These are phyloP conservation scores for Davidsoniella neocaledoniae DNA, from an alignment of 2,329 filamentous ascomycete species.

Conservation along the genomic window DNA sequence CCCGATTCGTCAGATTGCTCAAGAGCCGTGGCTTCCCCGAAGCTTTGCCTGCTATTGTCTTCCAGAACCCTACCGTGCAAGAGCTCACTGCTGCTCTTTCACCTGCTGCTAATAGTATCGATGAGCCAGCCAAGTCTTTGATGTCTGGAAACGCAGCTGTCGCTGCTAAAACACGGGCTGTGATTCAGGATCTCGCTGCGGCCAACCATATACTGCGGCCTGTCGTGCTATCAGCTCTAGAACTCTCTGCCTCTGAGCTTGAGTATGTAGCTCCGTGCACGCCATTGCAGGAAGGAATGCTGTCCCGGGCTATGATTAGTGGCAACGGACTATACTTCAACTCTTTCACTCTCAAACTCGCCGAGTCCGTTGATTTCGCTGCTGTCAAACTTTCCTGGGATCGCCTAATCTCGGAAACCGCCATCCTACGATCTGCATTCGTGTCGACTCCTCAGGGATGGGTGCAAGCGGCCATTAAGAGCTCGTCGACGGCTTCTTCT, in stretches of 20 bases:
- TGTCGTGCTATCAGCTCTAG: slow-evolving; percentile 34
- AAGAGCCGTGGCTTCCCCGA: slow-evolving; percentile 43
- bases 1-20: slow-evolving; percentile 49
- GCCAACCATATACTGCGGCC: slow-evolving; percentile 44
- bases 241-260: slow-evolving; percentile 34
- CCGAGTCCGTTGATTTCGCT: slow-evolving; percentile 32
- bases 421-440: slow-evolving; percentile 60
- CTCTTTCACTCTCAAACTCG: slow-evolving; percentile 46
- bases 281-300: slow-evolving; percentile 71
- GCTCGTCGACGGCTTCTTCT: too few species aligned
- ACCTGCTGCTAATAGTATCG: background rate
- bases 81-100: slow-evolving; percentile 27
- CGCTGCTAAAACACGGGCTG: slow-evolving; percentile 12
- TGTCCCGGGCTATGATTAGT: slow-evolving; percentile 47
- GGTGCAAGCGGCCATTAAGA: slow-evolving; percentile 47
- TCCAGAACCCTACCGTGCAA: slow-evolving; percentile 40
- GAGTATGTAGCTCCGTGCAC: slow-evolving; percentile 71
- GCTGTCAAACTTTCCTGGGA: slow-evolving; percentile 34
- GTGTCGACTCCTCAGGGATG: slow-evolving; percentile 57
- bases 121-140: too few species aligned
- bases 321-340: slow-evolving; percentile 55
- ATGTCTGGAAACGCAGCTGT: background rate
- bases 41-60: slow-evolving; percentile 47
- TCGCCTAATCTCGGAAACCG: slow-evolving; percentile 29
- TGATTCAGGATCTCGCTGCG: slow-evolving; percentile 45